Evolutionary conservation across 2,329 filamentous ascomycete species (phyloP).

Genomic region (Beauveria sp.): DNA sequence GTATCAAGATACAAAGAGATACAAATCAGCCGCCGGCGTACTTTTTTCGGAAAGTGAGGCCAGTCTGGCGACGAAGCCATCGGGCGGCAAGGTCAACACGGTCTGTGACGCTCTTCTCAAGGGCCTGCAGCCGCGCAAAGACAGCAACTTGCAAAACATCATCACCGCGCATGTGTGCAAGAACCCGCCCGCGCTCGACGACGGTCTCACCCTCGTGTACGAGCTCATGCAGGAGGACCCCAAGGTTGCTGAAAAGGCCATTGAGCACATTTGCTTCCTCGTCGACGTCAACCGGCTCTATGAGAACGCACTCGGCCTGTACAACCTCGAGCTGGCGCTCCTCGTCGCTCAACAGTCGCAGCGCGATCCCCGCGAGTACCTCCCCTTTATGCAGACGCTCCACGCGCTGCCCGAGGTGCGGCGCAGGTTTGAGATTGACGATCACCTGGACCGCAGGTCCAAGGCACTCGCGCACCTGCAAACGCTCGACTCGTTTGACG

Average conservation of each 20-base stretch:
- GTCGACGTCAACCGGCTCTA: constrained; percentile 90
- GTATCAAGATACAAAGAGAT: constrained; percentile 74
- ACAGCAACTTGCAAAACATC: constrained; percentile 73
- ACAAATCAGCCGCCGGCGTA: constrained; percentile 17
- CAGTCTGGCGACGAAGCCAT: constrained; percentile 13
- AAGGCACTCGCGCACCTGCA: constrained; percentile 78
- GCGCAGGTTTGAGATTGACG: constrained; percentile 77
- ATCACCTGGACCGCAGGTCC: constrained; percentile 66
- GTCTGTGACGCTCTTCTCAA: constrained; percentile 81
- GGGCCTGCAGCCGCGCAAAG: constrained; percentile 53
- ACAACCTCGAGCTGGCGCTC: constrained; percentile 82
- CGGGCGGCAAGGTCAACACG: constrained; percentile 64
- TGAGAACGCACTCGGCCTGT: constrained; percentile 81
- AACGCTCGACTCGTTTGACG: constrained; percentile 64
- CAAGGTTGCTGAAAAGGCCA: constrained; percentile 73
- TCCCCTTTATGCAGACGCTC: constrained; percentile 85
- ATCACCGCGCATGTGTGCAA: constrained; percentile 96
- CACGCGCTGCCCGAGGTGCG: constrained; percentile 65
- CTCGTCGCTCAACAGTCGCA: constrained; percentile 93
- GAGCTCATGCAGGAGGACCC: constrained; percentile 61
- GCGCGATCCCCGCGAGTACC: constrained; percentile 88
- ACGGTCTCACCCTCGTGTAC: constrained; percentile 73
- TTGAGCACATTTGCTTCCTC: constrained; percentile 96
- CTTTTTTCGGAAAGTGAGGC: constrained; percentile 12
- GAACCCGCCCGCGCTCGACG: constrained; percentile 77